Percentiles rank a stretch among this genome's conserved stretches.
Evolutionary conservation across 768 basidiomycete genomes (phyloP).

Genomic region (Tremella mesenterica): DNA sequence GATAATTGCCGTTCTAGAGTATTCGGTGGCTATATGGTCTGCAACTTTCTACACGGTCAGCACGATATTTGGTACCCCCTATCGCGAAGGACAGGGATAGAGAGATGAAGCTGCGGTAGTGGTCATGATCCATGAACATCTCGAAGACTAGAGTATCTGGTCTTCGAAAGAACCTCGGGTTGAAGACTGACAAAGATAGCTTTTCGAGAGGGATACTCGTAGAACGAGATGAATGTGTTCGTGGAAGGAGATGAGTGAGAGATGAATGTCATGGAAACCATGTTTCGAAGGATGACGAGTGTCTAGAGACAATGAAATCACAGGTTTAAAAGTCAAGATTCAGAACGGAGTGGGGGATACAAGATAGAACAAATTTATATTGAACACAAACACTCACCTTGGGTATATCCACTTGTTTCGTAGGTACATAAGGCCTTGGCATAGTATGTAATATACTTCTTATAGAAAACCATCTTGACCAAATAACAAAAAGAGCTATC

Average conservation of each 20-base stretch:
- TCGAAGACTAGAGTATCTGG: too few species aligned
- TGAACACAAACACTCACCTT: conserved; percentile 19
- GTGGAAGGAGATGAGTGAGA: too few species aligned
- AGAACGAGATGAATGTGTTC: too few species aligned
- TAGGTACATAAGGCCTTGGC: conserved; percentile 45
- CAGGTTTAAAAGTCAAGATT: too few species aligned
- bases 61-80: background rate
- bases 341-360: background rate
- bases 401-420: conserved; percentile 39
- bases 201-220: too few species aligned
- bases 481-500: conserved; percentile 22
- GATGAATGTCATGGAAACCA: too few species aligned
- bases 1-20: conserved; percentile 41
- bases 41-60: conserved; percentile 26
- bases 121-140: too few species aligned
- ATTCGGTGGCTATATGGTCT: conserved; percentile 41
- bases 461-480: conserved; percentile 27
- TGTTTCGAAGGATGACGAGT: too few species aligned
- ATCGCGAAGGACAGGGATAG: background rate
- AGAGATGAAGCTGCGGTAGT: too few species aligned
- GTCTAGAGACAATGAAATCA: too few species aligned
- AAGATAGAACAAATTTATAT: background rate
- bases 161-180: too few species aligned
- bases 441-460: conserved; percentile 36
- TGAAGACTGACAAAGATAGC: too few species aligned